Evolutionary conservation across 225 moss, liverwort and hornwort species (phyloP), one percentile per base, ranked within the genome.

Genomic region (Polytrichum formosum): DNA sequence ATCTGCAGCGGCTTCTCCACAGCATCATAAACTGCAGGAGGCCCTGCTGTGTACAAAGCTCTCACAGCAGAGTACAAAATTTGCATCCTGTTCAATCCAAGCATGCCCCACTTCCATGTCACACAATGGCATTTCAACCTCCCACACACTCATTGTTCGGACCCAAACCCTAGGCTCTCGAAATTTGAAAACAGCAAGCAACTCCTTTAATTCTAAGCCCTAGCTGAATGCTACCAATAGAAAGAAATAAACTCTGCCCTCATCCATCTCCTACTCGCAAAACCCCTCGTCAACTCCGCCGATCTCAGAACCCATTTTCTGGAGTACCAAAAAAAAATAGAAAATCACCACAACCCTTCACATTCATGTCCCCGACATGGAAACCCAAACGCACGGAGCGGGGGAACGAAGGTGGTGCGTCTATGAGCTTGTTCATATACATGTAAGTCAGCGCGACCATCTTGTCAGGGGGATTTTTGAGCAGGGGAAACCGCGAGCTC

Each of bases 1-100:
- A 94, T 94, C 73, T 94, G 91, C 61, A 98, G 84, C 54, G 91
- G 92, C 56, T 90, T 94, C 82, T 94, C 90, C 18, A 98, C 87
- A 10, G 91, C 91, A 63, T 78, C 79, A 63, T 94, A 98, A 9
- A 98, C 88, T 29, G 77, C 77, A 5, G 78, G 56, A n/a, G 55
- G 37, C 18, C 91, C 90, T 72, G 74, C 70, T 65, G 73, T 71
- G 65, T 67, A 74, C 67, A 97, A 73, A 1, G 92, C 94, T 6
- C 75, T 58, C 66, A 90, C 74, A 26, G 91, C 83, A 21, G 74
- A 81, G 61, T 78, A 89, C 74, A 97, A 78, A 71, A 97, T 88
- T 75, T 92, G 92, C 19, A 78, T 73, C 97, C 92, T 97, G 81
- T 65, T 28, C 67, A 63, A 61, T 26, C 35, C 74, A 68, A n/a